A percentile compares a stretch with the other conserved stretches of the same genome.
These are phyloP conservation scores for Aspergillus latus DNA, from an alignment of 2,329 filamentous ascomycete genomes.

Conservation along the genomic window DNA sequence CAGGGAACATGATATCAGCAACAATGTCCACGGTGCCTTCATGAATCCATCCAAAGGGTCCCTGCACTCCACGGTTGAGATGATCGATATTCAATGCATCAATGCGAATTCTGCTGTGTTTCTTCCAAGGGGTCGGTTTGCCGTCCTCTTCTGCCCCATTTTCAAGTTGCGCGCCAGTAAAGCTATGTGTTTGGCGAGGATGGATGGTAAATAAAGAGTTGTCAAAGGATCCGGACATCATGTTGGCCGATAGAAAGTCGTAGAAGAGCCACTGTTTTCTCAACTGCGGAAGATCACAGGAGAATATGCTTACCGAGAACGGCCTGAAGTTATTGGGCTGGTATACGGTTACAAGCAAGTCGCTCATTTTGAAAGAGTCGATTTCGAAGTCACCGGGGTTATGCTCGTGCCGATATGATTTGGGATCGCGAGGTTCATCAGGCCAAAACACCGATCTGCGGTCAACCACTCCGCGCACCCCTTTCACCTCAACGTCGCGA, in stretches of 20 bases:
- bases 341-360: conserved; percentile 85
- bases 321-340: conserved; percentile 90
- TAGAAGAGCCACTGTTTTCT: conserved; percentile 98
- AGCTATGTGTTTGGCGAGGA: conserved; percentile 82
- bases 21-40: conserved; percentile 97
- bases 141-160: conserved; percentile 60
- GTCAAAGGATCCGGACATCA: conserved; percentile 94
- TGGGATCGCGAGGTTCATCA: conserved; percentile 70
- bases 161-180: conserved; percentile 63
- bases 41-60: conserved; percentile 96
- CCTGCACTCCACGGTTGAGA: conserved; percentile 86
- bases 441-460: conserved; percentile 77
- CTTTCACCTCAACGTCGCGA: conserved; percentile 89
- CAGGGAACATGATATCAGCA: conserved; percentile 90
- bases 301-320: conserved; percentile 92
- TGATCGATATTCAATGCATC: conserved; percentile 95
- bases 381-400: conserved; percentile 94
- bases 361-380: conserved; percentile 93
- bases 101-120: conserved; percentile 87
- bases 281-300: conserved; percentile 87
- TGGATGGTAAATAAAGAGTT: conserved; percentile 97
- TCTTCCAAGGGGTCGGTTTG: conserved; percentile 81
- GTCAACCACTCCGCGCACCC: conserved; percentile 88
- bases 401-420: conserved; percentile 84
- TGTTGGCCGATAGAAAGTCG: conserved; percentile 91